These are phyloP conservation scores for Colletotrichum sp. DNA, from an alignment of 2,329 filamentous ascomycete genomes.

Conservation along the genomic window DNA sequence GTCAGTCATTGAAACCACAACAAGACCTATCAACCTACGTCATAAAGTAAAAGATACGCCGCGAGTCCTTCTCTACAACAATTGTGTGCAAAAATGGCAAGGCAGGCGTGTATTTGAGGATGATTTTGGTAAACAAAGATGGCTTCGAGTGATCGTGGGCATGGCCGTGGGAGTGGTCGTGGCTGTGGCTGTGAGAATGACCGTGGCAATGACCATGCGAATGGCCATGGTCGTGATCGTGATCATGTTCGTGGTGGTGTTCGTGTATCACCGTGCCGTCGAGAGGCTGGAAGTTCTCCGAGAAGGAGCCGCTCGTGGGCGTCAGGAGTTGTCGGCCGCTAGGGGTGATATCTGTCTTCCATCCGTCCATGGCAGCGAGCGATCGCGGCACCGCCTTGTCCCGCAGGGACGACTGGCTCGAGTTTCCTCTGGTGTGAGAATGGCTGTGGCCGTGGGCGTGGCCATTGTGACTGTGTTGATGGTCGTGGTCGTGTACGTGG, in stretches of 20 bases:
- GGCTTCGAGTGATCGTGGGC: constrained; percentile 46
- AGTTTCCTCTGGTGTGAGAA: constrained; percentile 26
- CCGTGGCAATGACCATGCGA: constrained; percentile 27
- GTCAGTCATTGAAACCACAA: constrained; percentile 8
- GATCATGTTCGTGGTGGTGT: constrained; percentile 28
- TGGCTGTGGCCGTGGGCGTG: constrained; percentile 32
- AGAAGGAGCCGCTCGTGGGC: constrained; percentile 24
- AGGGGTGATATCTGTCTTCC: constrained; percentile 44
- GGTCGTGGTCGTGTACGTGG: constrained; percentile 30
- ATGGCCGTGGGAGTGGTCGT: constrained; percentile 31
- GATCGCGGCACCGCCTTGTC: constrained; percentile 37
- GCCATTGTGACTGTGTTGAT: constrained; percentile 22
- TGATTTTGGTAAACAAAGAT: constrained; percentile 73
- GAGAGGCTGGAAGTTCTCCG: constrained; percentile 13
- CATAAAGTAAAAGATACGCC: constrained; percentile 98
- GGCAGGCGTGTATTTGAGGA: constrained; percentile 72
- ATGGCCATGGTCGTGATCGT: constrained; percentile 29
- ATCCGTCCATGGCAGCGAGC: constrained; percentile 40
- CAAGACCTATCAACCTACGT: constrained; percentile 57
- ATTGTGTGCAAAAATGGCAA: constrained; percentile 87
- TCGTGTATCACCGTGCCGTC: constrained; percentile 17
- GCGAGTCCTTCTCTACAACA: constrained; percentile 87
- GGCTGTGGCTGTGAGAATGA: constrained; percentile 30
- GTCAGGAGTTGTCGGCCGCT: constrained; percentile 46
- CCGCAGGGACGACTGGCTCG: constrained; percentile 21